Conservation (phyloP, 768 basidiomycete species). For the Pluteus cervinus region DNA sequence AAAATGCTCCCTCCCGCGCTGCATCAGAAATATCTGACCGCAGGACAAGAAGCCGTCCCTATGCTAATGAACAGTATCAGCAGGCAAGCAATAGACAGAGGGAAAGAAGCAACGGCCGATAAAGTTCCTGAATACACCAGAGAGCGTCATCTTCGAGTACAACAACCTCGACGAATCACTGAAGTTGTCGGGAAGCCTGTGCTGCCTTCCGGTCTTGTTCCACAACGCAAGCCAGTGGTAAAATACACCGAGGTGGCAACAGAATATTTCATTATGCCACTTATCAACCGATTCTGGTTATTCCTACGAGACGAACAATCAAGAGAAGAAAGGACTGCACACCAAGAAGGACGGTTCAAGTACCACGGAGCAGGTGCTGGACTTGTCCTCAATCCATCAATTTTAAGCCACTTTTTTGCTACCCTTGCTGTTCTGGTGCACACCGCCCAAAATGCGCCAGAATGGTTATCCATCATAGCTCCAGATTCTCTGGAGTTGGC, state of each 20-base stretch:
- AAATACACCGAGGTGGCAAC: conserved; percentile 72
- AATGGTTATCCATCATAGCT: conserved; percentile 77
- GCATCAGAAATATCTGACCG: conserved; percentile 61
- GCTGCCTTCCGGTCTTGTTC: too few relatives aligned
- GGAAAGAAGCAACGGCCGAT: conserved; percentile 46
- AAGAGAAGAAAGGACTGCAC: conserved; percentile 64
- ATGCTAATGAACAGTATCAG: conserved; percentile 60
- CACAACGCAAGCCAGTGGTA: conserved; percentile 14
- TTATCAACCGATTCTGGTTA: conserved; percentile 94
- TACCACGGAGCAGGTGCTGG: conserved; percentile 78
- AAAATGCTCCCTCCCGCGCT: conserved; percentile 68
- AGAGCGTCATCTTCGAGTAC: conserved; percentile 69
- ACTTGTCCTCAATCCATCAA: conserved; percentile 72
- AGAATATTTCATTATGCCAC: conserved; percentile 82
- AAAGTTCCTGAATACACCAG: conserved; percentile 59
- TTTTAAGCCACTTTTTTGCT: conserved; percentile 69
- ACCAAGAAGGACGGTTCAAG: conserved; percentile 42
- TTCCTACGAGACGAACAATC: conserved; percentile 83
- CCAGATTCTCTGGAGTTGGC: conserved; percentile 84
- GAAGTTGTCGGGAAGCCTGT: conserved; percentile 31
- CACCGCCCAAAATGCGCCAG: conserved; percentile 71
- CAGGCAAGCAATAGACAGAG: conserved; percentile 54
- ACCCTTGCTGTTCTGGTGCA: conserved; percentile 79
- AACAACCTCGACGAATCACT: conserved; percentile 37
- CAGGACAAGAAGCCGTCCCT: conserved; percentile 42